These are phyloP conservation scores for Floccularia luteovirens DNA, from an alignment of 768 basidiomycete genomes.

Conservation along the genomic window DNA sequence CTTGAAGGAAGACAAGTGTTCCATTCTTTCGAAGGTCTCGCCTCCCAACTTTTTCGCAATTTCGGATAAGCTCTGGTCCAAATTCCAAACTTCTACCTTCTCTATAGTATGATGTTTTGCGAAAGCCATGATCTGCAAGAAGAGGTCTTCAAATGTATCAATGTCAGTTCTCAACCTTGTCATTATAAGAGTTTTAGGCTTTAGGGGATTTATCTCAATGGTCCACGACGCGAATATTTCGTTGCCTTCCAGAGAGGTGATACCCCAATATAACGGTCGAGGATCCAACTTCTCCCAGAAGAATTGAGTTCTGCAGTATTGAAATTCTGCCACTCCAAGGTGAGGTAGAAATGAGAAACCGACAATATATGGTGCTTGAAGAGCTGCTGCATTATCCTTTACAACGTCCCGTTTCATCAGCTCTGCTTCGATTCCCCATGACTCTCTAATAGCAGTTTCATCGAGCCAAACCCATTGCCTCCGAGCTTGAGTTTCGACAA, in stretches of 20 bases:
- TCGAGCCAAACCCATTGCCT: conserved; percentile 15
- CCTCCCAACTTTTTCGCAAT: conserved; percentile 17
- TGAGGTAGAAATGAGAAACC: conserved; percentile 17
- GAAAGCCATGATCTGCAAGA: conserved; percentile 20
- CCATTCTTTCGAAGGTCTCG: conserved; percentile 18
- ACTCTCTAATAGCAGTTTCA: conserved; percentile 17
- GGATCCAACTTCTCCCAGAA: conserved; percentile 12
- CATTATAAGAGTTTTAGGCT: conserved; percentile 14
- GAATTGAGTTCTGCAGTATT: conserved; percentile 12
- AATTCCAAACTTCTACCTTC: conserved; percentile 39
- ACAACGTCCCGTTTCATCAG: conserved; percentile 18
- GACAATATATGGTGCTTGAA: background rate
- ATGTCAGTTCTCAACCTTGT: conserved; percentile 16
- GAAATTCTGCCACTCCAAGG: conserved; percentile 19
- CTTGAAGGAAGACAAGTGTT: conserved; percentile 31
- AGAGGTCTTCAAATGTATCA: conserved; percentile 21
- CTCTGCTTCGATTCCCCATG: conserved; percentile 30
- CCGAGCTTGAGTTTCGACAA: background rate
- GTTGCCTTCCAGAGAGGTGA: conserved; percentile 3
- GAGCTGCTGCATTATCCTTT: background rate
- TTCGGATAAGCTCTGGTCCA: conserved; percentile 15
- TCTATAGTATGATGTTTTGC: conserved; percentile 16
- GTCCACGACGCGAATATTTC: conserved; percentile 19
- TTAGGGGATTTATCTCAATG: conserved; percentile 14
- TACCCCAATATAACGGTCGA: conserved; percentile 9